Evolutionary conservation across 257 asterid species (phyloP).

Genomic region (Nicotiana noctiflora): DNA sequence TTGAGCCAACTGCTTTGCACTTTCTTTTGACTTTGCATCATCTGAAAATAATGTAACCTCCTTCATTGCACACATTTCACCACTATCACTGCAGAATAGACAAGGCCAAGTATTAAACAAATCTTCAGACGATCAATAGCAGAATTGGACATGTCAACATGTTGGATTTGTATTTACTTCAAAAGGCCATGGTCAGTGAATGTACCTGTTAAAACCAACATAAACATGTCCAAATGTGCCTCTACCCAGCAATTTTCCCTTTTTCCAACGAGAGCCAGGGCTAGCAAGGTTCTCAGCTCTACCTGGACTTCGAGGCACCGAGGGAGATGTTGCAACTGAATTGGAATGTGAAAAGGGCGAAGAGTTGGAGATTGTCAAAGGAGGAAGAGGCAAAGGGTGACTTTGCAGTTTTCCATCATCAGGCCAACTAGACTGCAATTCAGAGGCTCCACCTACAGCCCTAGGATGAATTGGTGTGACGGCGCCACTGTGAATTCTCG

Average conservation of each 20-base stretch:
- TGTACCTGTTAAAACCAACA: constrained; percentile 73
- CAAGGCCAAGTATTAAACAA: constrained; percentile 5
- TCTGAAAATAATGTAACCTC: constrained; percentile 92
- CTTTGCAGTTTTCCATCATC: constrained; percentile 86
- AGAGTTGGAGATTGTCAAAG: constrained; percentile 41
- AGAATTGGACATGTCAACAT: not conserved
- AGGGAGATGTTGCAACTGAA: constrained; percentile 88
- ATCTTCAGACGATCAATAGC: not conserved
- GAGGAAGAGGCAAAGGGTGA: constrained; percentile 90
- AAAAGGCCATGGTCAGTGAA: constrained; percentile 5
- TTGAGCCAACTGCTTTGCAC: constrained; percentile 93
- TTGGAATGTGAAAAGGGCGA: constrained; percentile 73
- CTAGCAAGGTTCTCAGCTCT: constrained; percentile 78
- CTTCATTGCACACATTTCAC: constrained; percentile 99
- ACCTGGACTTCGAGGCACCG: constrained; percentile 95
- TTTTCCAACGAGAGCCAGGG: constrained; percentile 95
- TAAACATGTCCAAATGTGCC: constrained; percentile 58
- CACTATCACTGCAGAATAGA: constrained; percentile 63
- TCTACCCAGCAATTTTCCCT: constrained; percentile 64
- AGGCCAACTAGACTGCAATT: constrained; percentile 59
- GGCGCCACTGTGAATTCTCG: constrained; percentile 94
- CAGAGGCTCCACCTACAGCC: constrained; percentile 73
- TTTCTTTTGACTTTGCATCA: constrained; percentile 93
- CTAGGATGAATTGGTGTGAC: constrained; percentile 96
- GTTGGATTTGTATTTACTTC: constrained; percentile 4